These are phyloP conservation scores for Lachnellula suecica DNA, from an alignment of 2,329 filamentous ascomycete species.

Conservation along the genomic window DNA sequence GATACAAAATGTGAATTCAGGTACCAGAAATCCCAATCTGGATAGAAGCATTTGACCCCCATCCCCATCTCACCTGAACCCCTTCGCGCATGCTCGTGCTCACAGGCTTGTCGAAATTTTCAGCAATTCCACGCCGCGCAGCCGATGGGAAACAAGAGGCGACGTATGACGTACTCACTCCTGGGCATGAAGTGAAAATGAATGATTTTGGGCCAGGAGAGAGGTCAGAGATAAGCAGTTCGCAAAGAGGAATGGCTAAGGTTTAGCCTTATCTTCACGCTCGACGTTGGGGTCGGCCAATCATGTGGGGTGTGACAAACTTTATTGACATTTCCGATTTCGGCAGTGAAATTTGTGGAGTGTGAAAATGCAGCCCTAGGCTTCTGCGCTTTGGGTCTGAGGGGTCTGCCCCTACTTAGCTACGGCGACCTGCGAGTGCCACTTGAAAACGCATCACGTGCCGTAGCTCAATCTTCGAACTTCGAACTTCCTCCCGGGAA, in stretches of 20 bases:
- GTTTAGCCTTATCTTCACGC: constrained; percentile 15
- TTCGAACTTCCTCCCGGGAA: too few species aligned
- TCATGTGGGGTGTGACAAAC: constrained; percentile 1
- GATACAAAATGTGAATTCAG: neutral
- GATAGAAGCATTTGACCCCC: neutral
- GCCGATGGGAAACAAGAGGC: neutral
- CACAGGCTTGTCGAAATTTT: neutral
- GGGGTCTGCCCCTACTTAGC: too few species aligned
- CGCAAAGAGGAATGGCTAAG: constrained; percentile 4
- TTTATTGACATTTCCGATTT: constrained; percentile 1
- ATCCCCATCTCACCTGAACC: neutral
- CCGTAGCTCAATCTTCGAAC: too few species aligned
- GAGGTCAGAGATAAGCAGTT: constrained; percentile 21
- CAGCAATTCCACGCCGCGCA: neutral
- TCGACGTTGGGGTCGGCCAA: constrained; percentile 5
- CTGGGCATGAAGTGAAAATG: neutral
- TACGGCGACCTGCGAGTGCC: too few species aligned
- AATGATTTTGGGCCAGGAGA: constrained; percentile 5
- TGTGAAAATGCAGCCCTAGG: neutral
- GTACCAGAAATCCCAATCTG: neutral
- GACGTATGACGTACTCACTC: neutral
- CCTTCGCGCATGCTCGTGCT: too few species aligned
- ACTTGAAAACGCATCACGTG: neutral
- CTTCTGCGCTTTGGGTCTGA: neutral
- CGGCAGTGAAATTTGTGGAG: neutral